Evolutionary conservation across 1,284 basidiomycete species (phyloP), one percentile per base, ranked within the genome.

Genomic region (Tylopilus sp.): DNA sequence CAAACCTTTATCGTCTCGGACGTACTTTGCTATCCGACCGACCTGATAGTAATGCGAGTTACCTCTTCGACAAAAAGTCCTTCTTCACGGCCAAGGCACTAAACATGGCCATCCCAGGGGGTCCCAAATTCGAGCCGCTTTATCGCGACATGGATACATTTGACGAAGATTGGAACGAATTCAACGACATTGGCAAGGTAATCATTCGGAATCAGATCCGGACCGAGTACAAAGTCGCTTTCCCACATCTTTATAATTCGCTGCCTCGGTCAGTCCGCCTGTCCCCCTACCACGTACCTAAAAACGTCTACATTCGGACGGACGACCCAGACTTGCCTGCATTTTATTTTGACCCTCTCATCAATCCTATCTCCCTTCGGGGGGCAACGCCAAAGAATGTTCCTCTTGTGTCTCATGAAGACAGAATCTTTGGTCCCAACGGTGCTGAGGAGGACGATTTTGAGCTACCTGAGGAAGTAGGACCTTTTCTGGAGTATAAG

Each of bases 121-220:
- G 97, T 49, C 97, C 95, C 4, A 98, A 98, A 70, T 99, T 98
- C 57, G 94, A 97, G 75, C 94, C 92, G 21, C 71, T 95, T 28
- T 90, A 90, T 71, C 84, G 95, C 42, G 97, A 99, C 64, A 94
- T 94, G 81, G 97, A 99, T 63, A 81, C 89, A 10, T 97, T 93
- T 61, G 97, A 99, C 64, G 96, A 99, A 69, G 97, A 99, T 67
- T 99, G 97, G 94, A 98, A 98, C 72, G 96, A 99, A 71, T 99
- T 99, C 66, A 99, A 99, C 68, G 97, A 99, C 67, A 97, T 99
- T 71, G 96, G 97, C 76, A 99, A 99, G 72, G 91, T 99, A 65
- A 97, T 99, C 70, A 99, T 99, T 58, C 93, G 97, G 28, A 95
- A 98, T 66, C 93, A 97, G 68, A 97, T 99, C 56, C 84, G 97